These are phyloP conservation scores for Euphrasia arctica DNA, from an alignment of 305 asterid species.

Conservation along the genomic window DNA sequence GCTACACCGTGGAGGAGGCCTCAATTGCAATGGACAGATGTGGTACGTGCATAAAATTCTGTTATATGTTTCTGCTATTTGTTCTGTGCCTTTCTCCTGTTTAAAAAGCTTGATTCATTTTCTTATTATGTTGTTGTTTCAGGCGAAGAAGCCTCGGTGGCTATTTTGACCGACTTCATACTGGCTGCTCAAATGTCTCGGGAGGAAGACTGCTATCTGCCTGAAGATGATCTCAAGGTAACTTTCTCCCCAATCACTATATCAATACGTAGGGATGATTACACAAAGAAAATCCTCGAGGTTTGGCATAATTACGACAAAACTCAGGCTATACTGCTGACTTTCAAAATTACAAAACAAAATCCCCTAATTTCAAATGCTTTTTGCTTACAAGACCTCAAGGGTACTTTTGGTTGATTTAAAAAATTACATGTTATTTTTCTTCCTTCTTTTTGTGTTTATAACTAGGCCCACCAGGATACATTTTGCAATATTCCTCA, in stretches of 20 bases:
- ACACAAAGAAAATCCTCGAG: background rate
- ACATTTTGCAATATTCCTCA: too few species aligned
- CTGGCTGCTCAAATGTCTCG: slow-evolving; percentile 84
- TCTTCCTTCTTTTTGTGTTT: too few species aligned
- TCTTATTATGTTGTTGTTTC: slow-evolving; percentile 26
- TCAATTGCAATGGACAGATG: slow-evolving; percentile 75
- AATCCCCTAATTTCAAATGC: too few species aligned
- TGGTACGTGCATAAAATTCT: slow-evolving; percentile 41
- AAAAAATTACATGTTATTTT: too few species aligned
- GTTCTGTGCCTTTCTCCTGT: slow-evolving; percentile 2
- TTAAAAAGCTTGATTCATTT: slow-evolving; percentile 9
- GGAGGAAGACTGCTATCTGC: slow-evolving; percentile 46
- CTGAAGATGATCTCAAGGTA: slow-evolving; percentile 54
- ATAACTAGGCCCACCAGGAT: too few species aligned
- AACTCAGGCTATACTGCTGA: too few species aligned
- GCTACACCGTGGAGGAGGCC: slow-evolving; percentile 67
- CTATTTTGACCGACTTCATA: slow-evolving; percentile 61
- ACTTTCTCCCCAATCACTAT: slow-evolving; percentile 20
- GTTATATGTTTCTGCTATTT: slow-evolving; percentile 1
- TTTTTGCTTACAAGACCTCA: too few species aligned
- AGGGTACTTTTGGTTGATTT: too few species aligned
- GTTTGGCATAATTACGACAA: background rate
- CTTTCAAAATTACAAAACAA: too few species aligned
- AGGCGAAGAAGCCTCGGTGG: slow-evolving; percentile 66
- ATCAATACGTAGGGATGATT: background rate